A percentile compares a stretch with the other conserved stretches of the same genome.
Conservation (phyloP, 2,329 filamentous ascomycete species). For the Phyllosticta ampelicida region DNA sequence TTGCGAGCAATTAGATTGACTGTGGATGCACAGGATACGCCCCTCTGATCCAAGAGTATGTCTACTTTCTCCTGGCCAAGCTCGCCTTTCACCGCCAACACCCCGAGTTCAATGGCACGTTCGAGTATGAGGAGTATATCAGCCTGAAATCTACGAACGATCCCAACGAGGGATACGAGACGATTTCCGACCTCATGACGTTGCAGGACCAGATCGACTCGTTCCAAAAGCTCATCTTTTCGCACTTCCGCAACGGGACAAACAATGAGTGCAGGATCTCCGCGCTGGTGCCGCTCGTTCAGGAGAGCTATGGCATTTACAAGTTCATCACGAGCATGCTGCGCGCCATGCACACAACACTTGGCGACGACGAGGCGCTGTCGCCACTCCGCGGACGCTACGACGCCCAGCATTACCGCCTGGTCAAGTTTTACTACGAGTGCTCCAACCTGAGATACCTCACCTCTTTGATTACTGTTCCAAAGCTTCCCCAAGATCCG, state of each 20-base stretch:
- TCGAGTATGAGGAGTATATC: constrained; percentile 98
- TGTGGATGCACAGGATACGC: constrained; percentile 52
- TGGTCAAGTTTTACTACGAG: constrained; percentile 98
- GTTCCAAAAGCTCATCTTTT: constrained; percentile 97
- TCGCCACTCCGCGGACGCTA: constrained; percentile 81
- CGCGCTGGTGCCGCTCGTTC: constrained; percentile 81
- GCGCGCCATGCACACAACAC: constrained; percentile 90
- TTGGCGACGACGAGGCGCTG: constrained; percentile 86
- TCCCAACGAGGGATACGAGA: constrained; percentile 94
- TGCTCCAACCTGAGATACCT: constrained; percentile 96
- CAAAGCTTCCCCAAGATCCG: constrained; percentile 87
- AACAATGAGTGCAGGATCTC: constrained; percentile 98
- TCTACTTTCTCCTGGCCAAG: constrained; percentile 89
- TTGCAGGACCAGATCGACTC: constrained; percentile 97
- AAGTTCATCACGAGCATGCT: constrained; percentile 99
- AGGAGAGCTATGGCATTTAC: constrained; percentile 98
- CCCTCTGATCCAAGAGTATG: constrained; percentile 90
- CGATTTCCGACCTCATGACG: constrained; percentile 91
- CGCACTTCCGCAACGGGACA: constrained; percentile 79
- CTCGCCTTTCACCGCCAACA: constrained; percentile 94
- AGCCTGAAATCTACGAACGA: constrained; percentile 97
- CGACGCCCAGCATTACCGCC: constrained; percentile 89
- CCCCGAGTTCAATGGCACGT: constrained; percentile 96
- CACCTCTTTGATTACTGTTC: constrained; percentile 90
- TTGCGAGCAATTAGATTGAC: neutral